These are phyloP conservation scores for Talaromyces sp. DNA, from an alignment of 2,329 filamentous ascomycete species.

Conservation along the genomic window DNA sequence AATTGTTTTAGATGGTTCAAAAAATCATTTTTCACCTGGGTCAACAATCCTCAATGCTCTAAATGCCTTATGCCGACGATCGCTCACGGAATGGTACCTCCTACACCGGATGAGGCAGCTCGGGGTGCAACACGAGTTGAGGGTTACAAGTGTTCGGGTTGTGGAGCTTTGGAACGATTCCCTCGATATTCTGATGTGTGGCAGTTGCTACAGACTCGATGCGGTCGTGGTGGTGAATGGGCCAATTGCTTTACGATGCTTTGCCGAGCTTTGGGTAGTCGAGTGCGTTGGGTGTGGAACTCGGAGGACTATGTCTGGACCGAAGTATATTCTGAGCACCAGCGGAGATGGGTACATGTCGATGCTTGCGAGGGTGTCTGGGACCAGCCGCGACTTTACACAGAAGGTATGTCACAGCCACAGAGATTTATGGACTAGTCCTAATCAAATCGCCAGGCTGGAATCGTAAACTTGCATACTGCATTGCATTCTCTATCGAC, in stretches of 20 bases:
- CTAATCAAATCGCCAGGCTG: constrained; percentile 57
- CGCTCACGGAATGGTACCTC: constrained; percentile 76
- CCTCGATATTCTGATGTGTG: constrained; percentile 95
- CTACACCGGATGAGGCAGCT: constrained; percentile 83
- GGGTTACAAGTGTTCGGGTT: constrained; percentile 78
- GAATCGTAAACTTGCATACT: constrained; percentile 96
- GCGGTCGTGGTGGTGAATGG: constrained; percentile 91
- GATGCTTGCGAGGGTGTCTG: constrained; percentile 92
- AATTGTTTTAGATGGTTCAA: constrained; percentile 77
- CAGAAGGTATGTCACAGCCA: constrained; percentile 64
- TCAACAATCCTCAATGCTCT: constrained; percentile 88
- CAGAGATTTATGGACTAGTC: not conserved
- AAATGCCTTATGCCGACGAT: constrained; percentile 80
- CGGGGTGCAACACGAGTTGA: constrained; percentile 86
- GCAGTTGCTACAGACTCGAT: constrained; percentile 79
- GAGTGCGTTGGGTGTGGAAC: constrained; percentile 98
- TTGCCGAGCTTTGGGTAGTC: constrained; percentile 84
- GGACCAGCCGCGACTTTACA: constrained; percentile 90
- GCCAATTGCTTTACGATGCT: constrained; percentile 99
- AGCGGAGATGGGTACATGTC: constrained; percentile 93
- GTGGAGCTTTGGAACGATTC: constrained; percentile 80
- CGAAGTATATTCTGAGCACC: constrained; percentile 92
- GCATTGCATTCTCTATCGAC: constrained; percentile 92
- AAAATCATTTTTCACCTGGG: constrained; percentile 90
- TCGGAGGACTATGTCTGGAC: constrained; percentile 97